Base-by-base conservation (phyloP, 805 yeast species). In the Tetrapisispora phaffii region DNA sequence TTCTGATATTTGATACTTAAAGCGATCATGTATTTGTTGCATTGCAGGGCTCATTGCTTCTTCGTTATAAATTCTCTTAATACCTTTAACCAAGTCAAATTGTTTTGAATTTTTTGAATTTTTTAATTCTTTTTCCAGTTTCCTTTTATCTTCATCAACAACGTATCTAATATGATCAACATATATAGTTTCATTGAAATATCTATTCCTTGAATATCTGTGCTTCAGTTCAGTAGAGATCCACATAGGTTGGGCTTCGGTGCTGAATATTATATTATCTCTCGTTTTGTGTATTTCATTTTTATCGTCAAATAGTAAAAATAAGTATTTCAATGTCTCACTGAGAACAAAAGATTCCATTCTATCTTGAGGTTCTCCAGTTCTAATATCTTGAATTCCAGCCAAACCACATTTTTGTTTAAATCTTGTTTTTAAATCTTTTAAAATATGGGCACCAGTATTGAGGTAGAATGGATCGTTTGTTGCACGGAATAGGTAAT, bases 191-290 rank as follows among this genome's bases (percentile, higher is more conserved):
- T 57, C 59, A 39, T 50, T 53, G 36, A 58, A 52, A 38, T 46
- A 48, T 34, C 50, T 40, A 39, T 49, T 50, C 35, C 49, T 26
- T 19, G 51, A 51, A 47, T 68, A 62, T 23, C 60, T 54, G 17
- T 53, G 41, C 22, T 61, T 48, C 19, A 71, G 45, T 5, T 60
- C 51, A 5, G 62, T 50, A 39, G 76, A 76, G 44, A 74, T 69
- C 95, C 96, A 86, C 50, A 88, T 60, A 3, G 95, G 95, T 62
- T 89, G 97, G 0, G 89, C 96, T 56, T 89, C 97, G 0, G 97
- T 89, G 12, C 90, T 76, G 62, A 88, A 83, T 39, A 82, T 63
- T 28, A 69, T 63, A 49, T 62, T 67, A 23, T 68, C 65, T 16
- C 58, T 54, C 2, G 63, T 62, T 1, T 44, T 53, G 66, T 78